phyloP scores from a whole-genome alignment of 129 eudicot species.

The Pseudognaphalium luteoalbum region DNA sequence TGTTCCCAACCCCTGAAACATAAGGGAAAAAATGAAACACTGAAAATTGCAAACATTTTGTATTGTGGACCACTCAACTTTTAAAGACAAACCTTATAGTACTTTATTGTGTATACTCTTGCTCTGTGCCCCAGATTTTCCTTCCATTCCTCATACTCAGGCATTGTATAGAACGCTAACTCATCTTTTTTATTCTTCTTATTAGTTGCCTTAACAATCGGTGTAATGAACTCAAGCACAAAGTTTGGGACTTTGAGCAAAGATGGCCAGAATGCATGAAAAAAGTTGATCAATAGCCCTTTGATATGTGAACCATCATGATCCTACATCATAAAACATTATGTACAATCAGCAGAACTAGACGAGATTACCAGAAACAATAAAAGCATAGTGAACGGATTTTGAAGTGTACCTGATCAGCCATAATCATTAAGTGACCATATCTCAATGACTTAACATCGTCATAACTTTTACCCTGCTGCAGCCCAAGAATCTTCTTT shows the following conservation, averaged over 20 bases:
- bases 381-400: too few species aligned
- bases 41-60: neutral
- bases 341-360: too few species aligned
- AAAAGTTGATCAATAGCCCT: slow-evolving; percentile 85
- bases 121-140: slow-evolving; percentile 48
- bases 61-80: neutral
- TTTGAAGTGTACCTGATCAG: too few species aligned
- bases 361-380: too few species aligned
- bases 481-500: too few species aligned
- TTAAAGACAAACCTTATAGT: slow-evolving; percentile 72
- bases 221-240: slow-evolving; percentile 83
- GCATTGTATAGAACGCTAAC: slow-evolving; percentile 73
- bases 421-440: too few species aligned
- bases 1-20: slow-evolving; percentile 90
- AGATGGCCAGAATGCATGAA: slow-evolving; percentile 97
- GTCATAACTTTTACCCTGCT: too few species aligned
- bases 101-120: slow-evolving; percentile 70
- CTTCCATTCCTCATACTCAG: slow-evolving; percentile 82
- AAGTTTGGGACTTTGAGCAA: slow-evolving; percentile 82
- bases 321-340: too few species aligned
- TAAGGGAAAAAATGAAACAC: neutral
- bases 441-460: too few species aligned
- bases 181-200: slow-evolving; percentile 41
- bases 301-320: slow-evolving; percentile 99
- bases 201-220: slow-evolving; percentile 86